Evolutionary conservation across 129 eudicot species (phyloP), one percentile per base, ranked within the genome.

Genomic region (Solidago caesia): DNA sequence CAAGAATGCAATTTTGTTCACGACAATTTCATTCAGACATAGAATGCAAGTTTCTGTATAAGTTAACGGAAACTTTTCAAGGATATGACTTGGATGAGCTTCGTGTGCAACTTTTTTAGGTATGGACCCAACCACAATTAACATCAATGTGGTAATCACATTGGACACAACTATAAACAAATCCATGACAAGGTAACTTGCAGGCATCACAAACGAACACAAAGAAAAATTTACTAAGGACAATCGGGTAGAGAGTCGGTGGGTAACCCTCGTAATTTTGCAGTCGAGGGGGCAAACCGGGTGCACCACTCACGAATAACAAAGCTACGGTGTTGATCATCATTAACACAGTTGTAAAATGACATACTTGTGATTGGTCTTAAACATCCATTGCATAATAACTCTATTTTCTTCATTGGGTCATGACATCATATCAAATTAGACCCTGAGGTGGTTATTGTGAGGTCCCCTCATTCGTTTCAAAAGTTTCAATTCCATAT

Each of bases 351-450:
- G 8, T 4, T 58, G 64, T 58, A n/a, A 21, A 58, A 58, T 58
- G 64, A 39, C 42, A 58, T 58, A 25, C 33, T 21, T 13, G 63
- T 57, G 29, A 57, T 57, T 57, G 62, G 62, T 57, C 25, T 57
- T 15, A 57, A 57, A 7, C 62, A 57, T 57, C 29, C 62, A 6
- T 57, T 57, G 62, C 62, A 57, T 57, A 57, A 57, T 57, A 57
- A 27, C 9, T 57, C 3, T 14, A n/a, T 1, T 15, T 57, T 57
- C 62, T 57, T 57, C 61, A 57, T 57, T 57, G 62, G 62, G 62
- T 16, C 15, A 15, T 57, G 62, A 57, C 62, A 57, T 5, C 6
- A 15, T 15, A 57, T 5, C 29, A 16, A 57, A 16, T 57, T 21
- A 2, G 62, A 57, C 27, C 9, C 6, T 5, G 62, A 57, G 62